Evolutionary conservation across 2,329 filamentous ascomycete genomes (phyloP).

Genomic region (Penicillium brevicompactum): DNA sequence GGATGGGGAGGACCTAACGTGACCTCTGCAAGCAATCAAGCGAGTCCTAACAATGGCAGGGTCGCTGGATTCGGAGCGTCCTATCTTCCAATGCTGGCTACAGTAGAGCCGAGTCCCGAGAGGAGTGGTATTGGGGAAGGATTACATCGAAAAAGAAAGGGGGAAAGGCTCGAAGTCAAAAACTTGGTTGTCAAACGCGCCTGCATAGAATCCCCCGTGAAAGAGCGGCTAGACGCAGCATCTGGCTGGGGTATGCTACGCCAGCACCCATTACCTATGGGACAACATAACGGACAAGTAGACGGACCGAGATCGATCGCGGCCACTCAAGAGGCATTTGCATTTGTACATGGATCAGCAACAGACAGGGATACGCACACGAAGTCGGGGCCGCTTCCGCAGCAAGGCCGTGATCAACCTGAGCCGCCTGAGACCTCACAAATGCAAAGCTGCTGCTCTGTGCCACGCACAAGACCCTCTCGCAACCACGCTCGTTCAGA

Average conservation of each 20-base stretch:
- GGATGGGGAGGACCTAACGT: background rate
- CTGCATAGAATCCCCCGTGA: background rate
- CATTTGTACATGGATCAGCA: background rate
- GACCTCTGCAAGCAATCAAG: background rate
- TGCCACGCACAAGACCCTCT: too few relatives aligned
- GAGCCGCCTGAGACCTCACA: too few relatives aligned
- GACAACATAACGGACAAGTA: background rate
- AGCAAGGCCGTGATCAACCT: too few relatives aligned
- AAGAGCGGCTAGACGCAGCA: background rate
- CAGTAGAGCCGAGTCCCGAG: background rate
- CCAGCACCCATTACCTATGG: background rate
- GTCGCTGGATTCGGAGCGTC: background rate
- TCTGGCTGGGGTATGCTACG: background rate
- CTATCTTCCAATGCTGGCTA: background rate
- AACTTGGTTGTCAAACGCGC: background rate
- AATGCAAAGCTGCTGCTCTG: too few relatives aligned
- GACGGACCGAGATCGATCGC: background rate
- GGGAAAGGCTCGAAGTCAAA: background rate
- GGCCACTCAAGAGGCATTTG: background rate
- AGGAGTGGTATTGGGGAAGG: background rate
- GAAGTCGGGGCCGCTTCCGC: too few relatives aligned
- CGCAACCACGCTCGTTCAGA: too few relatives aligned
- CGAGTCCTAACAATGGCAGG: background rate
- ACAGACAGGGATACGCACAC: too few relatives aligned
- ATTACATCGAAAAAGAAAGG: background rate